Evolutionary conservation across 2,329 filamentous ascomycete genomes (phyloP), one percentile per base, ranked within the genome.

Genomic region (Stagonosporopsis tanaceti): DNA sequence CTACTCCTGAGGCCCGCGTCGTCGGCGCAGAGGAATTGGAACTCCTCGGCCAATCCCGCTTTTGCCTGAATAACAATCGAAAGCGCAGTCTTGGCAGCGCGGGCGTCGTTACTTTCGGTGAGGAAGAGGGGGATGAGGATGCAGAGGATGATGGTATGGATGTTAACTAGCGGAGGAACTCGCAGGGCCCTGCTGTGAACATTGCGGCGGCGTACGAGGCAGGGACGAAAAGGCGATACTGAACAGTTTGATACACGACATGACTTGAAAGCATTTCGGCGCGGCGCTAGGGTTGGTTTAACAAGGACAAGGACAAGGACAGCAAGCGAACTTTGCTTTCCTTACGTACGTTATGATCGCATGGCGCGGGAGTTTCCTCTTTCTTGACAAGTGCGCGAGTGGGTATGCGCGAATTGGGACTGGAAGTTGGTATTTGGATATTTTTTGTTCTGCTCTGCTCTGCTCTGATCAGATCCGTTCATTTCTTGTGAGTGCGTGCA

Each of bases 1-100:
- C 97, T 40, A 93, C 97, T 76, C 90, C 89, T 68, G 95, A 98
- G 71, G 93, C 93, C n/a, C 85, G 94, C 25, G 89, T 99, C 6
- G 84, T 98, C 6, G 90, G 90, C 50, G 94, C 94, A 40, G 91
- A 96, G 61, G 93, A 97, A 74, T 81, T 96, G 14, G 87, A 89
- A 62, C 79, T 83, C 56, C 81, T 87, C 3, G 84, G 84, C 11
- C 82, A 81, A 6, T 74, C 86, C 25, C 53, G 74, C 79, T 62
- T 78, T 52, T 74, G 74, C 20, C 63, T 69, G 38, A 45, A 67
- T 5, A 73, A 72, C 35, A 77, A 75, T 4, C 75, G 79, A 37
- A 82, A 81, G 71, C 66, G 80, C 50, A 80, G 79, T 44, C 60
- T 76, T 2, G 71, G 74, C 20, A 74, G 69, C 60, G 69, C 73